A percentile compares a stretch with the other conserved stretches of the same genome.
These are phyloP conservation scores for Blastobotrys aristatus DNA, from an alignment of 1,139 yeast species.

Conservation along the genomic window DNA sequence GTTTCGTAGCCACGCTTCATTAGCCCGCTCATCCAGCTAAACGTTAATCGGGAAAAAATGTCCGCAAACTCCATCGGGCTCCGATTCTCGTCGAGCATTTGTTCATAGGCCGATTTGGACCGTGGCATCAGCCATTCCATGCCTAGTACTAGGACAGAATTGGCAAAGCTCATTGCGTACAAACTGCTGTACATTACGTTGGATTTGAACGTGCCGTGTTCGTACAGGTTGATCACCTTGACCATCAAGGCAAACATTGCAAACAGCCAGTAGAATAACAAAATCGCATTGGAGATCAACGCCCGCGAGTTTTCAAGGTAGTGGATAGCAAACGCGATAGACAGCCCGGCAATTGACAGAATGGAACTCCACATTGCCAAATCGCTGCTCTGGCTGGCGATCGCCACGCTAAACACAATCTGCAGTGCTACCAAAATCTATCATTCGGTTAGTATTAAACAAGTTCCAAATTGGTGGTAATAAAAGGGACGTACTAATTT, in stretches of 20 bases:
- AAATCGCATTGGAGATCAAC: constrained; percentile 57
- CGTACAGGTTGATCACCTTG: constrained; percentile 44
- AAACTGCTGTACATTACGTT: constrained; percentile 32
- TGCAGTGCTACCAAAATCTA: constrained; percentile 40
- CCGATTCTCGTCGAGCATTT: constrained; percentile 38
- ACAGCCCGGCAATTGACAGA: constrained; percentile 40
- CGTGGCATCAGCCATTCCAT: constrained; percentile 52
- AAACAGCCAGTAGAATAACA: constrained; percentile 75
- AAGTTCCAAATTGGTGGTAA: too few relatives aligned
- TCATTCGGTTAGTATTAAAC: background rate
- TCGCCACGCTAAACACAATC: constrained; percentile 33
- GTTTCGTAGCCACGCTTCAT: constrained; percentile 81
- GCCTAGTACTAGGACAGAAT: constrained; percentile 47
- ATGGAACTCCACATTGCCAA: constrained; percentile 43
- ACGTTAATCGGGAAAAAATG: constrained; percentile 71
- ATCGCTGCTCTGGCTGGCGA: constrained; percentile 19
- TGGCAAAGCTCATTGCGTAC: constrained; percentile 45
- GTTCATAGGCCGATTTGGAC: constrained; percentile 40
- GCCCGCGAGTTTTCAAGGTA: constrained; percentile 68
- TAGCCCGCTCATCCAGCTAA: constrained; percentile 88
- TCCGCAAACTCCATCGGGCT: constrained; percentile 80
- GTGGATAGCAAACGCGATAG: constrained; percentile 54
- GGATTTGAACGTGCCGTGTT: constrained; percentile 42
- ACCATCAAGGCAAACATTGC: constrained; percentile 41
- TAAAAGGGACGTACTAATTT: constrained; percentile 37